phyloP scores from a whole-genome alignment of 768 basidiomycete genomes.

The Candolleomyces aberdarensis region DNA sequence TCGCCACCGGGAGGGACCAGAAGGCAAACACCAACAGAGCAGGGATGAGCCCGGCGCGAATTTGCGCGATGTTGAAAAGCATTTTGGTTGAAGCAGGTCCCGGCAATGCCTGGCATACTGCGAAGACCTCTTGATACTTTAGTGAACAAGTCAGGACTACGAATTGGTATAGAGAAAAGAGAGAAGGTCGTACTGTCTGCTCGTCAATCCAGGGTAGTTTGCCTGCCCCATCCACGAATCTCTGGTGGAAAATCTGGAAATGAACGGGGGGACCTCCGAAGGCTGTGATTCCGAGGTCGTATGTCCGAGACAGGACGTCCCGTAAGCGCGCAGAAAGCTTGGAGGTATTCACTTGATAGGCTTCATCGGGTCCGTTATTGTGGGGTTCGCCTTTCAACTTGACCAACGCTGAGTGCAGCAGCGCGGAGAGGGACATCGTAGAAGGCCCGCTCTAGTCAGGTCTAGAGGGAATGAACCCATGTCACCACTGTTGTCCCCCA shows the following conservation, averaged over 20 bases:
- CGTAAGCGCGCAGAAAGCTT: conserved; percentile 21
- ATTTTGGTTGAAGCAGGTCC: conserved; percentile 49
- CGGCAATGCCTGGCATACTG: conserved; percentile 43
- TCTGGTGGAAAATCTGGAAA: conserved; percentile 42
- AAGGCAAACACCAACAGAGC: conserved; percentile 40
- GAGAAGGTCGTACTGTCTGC: conserved; percentile 29
- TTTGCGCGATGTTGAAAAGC: conserved; percentile 42
- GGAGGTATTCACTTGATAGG: conserved; percentile 11
- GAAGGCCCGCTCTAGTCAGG: no score
- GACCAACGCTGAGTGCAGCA: conserved; percentile 1
- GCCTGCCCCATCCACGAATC: conserved; percentile 33
- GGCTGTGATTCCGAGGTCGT: conserved; percentile 39
- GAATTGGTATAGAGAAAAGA: background rate
- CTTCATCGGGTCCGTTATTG: background rate
- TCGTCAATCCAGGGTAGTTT: conserved; percentile 39
- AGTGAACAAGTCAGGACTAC: background rate
- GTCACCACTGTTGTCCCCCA: background rate
- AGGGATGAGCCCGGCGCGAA: conserved; percentile 39
- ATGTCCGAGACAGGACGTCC: conserved; percentile 32
- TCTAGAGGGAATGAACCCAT: background rate
- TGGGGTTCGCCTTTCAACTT: background rate
- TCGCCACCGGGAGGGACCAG: conserved; percentile 46
- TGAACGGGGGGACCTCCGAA: conserved; percentile 52
- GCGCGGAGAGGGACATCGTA: conserved; percentile 8
- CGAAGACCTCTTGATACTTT: conserved; percentile 45